Evolutionary conservation across 2,329 filamentous ascomycete species (phyloP), one percentile per base, ranked within the genome.

Genomic region (Neofusicoccum umdonicola): DNA sequence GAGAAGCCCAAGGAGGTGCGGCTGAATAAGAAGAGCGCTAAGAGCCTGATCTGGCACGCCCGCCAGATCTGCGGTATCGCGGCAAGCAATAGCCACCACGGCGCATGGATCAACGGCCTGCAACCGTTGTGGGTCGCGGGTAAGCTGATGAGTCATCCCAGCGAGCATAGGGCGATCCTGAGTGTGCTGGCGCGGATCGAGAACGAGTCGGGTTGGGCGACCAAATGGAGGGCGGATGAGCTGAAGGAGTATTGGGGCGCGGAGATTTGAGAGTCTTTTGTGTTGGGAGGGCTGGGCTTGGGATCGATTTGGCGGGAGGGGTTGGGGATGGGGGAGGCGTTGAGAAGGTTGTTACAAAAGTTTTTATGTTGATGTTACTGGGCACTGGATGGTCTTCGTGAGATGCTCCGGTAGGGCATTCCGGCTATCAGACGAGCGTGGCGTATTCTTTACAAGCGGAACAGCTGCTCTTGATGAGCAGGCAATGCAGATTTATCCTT

Each of bases 151-250:
- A 80, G 77, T 34, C 80, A 82, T 67, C 72, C 67, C 2, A 79
- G 70, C 42, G 81, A 75, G 71, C 83, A 75, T 67, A 73, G 64
- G 60, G 81, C 69, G 63, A 83, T 86, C n/a, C 41, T 85, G 11
- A 76, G 81, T 11, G 72, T 84, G 13, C 69, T 84, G 48, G 79
- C 78, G 15, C 75, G 76, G 27, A 85, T 86, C 39, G 83, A 85
- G 72, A 74, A 73, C 34, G 81, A 84, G 67, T 83, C 80, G 6
- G 84, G 84, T 0, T 86, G 83, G 83, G 78, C 79, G 3, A 85
- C 84, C 0, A 76, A 77, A 65, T 86, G 83, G 83, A 72, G 84
- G 47, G 81, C 78, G 0, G 81, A 85, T 15, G 83, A 86, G 70
- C 56, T 86, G 52, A 80, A 79, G 51, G 79, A 82, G 56, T 81